phyloP scores from a whole-genome alignment of 352 stramenopile genomes.

The Thalassiosira livingstoniorum region DNA sequence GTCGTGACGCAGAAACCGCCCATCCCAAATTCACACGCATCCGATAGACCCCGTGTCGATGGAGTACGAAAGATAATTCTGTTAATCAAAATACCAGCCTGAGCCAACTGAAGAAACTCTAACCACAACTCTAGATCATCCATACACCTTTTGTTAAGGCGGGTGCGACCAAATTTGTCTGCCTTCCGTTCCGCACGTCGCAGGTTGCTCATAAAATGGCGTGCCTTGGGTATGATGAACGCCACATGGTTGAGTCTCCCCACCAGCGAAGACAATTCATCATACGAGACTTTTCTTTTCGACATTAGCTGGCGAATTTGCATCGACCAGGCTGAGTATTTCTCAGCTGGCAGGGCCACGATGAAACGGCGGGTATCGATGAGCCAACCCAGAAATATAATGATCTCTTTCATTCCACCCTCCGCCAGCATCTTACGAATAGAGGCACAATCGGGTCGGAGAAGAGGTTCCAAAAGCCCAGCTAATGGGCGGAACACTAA shows the following conservation, averaged over 20 bases:
- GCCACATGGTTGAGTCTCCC: background rate
- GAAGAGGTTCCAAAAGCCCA: background rate
- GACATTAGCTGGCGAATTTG: background rate
- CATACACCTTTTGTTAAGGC: background rate
- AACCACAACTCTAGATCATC: background rate
- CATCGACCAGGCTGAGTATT: constrained; percentile 12
- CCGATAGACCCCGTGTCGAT: background rate
- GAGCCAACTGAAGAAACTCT: constrained; percentile 28
- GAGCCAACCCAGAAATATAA: constrained; percentile 17
- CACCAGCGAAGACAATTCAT: background rate
- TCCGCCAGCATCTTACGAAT: background rate
- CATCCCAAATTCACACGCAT: constrained; percentile 29
- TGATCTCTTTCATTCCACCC: constrained; percentile 12
- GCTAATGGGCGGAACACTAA: background rate
- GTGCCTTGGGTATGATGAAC: background rate
- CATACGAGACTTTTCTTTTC: background rate
- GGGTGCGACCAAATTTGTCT: background rate
- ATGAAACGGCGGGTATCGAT: constrained; percentile 14
- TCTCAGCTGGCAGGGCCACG: constrained; percentile 20
- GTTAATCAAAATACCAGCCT: constrained; percentile 45
- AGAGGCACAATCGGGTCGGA: constrained; percentile 7
- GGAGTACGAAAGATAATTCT: constrained; percentile 25
- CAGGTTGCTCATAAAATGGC: constrained; percentile 9
- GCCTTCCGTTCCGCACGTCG: background rate
- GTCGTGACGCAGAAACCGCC: constrained; percentile 15